These are phyloP conservation scores for Phaeoacremonium minimum DNA, from an alignment of 2,329 filamentous ascomycete genomes.

Conservation along the genomic window DNA sequence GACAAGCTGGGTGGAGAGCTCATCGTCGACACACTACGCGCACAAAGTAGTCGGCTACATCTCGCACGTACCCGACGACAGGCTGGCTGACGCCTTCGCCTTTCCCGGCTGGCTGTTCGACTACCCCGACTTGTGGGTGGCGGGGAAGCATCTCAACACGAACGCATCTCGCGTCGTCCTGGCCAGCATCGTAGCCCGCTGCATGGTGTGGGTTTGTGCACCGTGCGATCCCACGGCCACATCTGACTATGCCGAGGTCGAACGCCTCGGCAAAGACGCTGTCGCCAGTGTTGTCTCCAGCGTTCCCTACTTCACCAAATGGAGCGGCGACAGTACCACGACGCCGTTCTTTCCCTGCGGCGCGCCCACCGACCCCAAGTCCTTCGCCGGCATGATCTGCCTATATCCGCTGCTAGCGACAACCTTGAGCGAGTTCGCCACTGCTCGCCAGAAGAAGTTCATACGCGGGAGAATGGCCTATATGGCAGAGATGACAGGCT, in stretches of 20 bases:
- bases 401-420: constrained; percentile 16
- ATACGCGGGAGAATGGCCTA: constrained; percentile 11
- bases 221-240: constrained; percentile 15
- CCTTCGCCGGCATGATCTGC: constrained; percentile 13
- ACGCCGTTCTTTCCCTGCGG: constrained; percentile 17
- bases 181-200: constrained; percentile 13
- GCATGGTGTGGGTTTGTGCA: constrained; percentile 15
- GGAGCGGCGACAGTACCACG: constrained; percentile 14
- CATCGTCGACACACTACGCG: constrained; percentile 13
- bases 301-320: constrained; percentile 16
- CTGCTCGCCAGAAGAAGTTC: constrained; percentile 11
- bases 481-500: constrained; percentile 16
- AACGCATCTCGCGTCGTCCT: constrained; percentile 15
- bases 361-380: constrained; percentile 16
- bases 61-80: constrained; percentile 9
- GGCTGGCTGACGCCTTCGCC: constrained; percentile 8
- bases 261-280: constrained; percentile 12
- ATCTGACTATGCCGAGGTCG: constrained; percentile 13
- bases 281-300: constrained; percentile 14
- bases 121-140: constrained; percentile 17
- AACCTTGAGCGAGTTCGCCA: constrained; percentile 14
- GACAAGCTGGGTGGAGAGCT: constrained; percentile 13
- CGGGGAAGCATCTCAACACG: constrained; percentile 17
- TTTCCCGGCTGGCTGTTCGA: constrained; percentile 14
- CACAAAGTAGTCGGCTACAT: constrained; percentile 13